Base-by-base conservation (phyloP, 768 basidiomycete species). In the Leccinum longicurvipes region DNA sequence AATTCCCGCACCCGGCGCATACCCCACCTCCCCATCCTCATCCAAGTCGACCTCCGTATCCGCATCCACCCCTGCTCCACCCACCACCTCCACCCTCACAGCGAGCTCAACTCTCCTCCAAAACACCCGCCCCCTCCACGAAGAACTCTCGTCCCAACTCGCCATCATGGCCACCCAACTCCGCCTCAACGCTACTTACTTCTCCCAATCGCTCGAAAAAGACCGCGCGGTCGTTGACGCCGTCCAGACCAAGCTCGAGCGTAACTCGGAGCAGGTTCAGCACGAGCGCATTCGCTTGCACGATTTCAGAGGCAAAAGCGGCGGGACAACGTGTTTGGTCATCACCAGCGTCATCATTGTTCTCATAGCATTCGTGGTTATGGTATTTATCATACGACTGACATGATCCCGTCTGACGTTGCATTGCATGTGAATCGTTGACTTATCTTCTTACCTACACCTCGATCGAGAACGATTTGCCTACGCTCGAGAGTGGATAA, bases 151-250 rank as follows among this genome's bases (percentile, higher is more conserved):
- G 0, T 76, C 76, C 9, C 87, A 91, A 63, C 82, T 95, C 24
- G 85, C 84, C 1, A 71, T 83, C 54, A 98, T 98, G 95, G 92
- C 93, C 1, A 76, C 84, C 10, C 92, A 93, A 67, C 83, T 98
- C 49, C 91, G 89, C 63, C 78, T 82, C 23, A 96, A 96, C 61
- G 86, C 93, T 0, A 67, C 86, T 0, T 84, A 92, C 63, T 95
- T 98, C 67, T 81, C 87, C 5, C 77, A 78, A 4, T 76, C 84
- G 11, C 75, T 98, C 1, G 84, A 76, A 41, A 85, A 85, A 53
- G 95, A 98, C 70, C 83, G 88, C 62, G 76, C 77, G 0, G 79
- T 93, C 8, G 69, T 97, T 2, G 82, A 83, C 28, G 75, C 77
- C 10, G 82, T 91, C 12, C 79, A 86, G 59, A 77, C 79, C 62